Evolutionary conservation across 805 yeast species (phyloP), one percentile per base, ranked within the genome.

Genomic region (Lachancea cidri): DNA sequence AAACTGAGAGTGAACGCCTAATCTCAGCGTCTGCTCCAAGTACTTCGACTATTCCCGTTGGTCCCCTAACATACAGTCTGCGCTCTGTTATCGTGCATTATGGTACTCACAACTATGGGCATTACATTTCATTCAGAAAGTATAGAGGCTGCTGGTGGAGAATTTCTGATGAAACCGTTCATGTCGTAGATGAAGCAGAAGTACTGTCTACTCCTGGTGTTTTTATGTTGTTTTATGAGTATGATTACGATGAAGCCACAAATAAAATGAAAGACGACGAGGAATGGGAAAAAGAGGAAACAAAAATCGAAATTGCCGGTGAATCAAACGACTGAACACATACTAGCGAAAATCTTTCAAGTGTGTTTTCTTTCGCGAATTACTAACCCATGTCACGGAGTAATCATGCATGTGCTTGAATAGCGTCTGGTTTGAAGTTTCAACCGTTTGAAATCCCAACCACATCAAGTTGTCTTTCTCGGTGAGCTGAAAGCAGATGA

Each of bases 101-200:
- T 60, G 98, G 98, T 36, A 84, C 96, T 1, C 97, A 93, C 54
- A 88, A 91, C 54, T 93, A 87, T 59, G 98, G 98, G n/a, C 98
- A 91, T 62, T 91, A 91, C 58, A 85, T 91, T 46, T 87, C 94
- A 32, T 91, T 76, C 66, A 77, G 97, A 55, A 82, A 79, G 54
- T 74, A 68, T 43, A 75, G 95, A 50, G 93, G 89, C 2, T 72
- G 79, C 8, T 91, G 98, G 98, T 89, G 96, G 95, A 76, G 96
- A 58, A 82, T 89, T 15, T 83, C 93, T 52, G 98, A 93, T 62
- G 95, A 88, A 57, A 79, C 81, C 2, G 95, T 89, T 2, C 79
- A 86, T 45, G 73, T 85, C 24, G 87, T 86, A 3, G 74, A 79
- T 9, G 95, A 86, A 57, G 74, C 74, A 2, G 95, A 89, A 57